Evolutionary conservation across 2,329 filamentous ascomycete genomes (phyloP).

Genomic region (Phyllosticta paracitricarpa): DNA sequence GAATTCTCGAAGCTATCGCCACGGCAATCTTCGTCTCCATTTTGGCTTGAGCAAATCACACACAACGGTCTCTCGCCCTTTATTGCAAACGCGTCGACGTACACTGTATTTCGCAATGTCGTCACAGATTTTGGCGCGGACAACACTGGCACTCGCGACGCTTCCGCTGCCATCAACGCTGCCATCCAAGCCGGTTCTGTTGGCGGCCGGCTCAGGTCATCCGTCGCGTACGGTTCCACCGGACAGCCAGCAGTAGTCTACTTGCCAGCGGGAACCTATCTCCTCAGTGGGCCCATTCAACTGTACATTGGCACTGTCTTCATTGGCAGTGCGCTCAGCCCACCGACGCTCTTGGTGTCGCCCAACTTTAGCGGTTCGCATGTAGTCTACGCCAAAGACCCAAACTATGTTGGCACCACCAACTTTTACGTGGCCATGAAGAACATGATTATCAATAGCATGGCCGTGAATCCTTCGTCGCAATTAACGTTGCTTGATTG

Average conservation of each 20-base stretch:
- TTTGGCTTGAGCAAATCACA: conserved; percentile 2
- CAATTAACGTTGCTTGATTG: conserved; percentile 18
- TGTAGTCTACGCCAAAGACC: conserved; percentile 16
- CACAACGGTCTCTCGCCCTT: conserved; percentile 10
- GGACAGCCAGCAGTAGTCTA: conserved; percentile 19
- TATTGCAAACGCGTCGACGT: conserved; percentile 10
- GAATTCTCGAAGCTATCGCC: background rate
- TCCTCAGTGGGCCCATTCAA: conserved; percentile 15
- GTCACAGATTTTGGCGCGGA: conserved; percentile 26
- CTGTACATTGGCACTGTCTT: conserved; percentile 12
- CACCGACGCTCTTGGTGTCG: conserved; percentile 1
- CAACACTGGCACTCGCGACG: conserved; percentile 22
- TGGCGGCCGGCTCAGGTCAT: background rate
- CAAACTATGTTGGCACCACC: conserved; percentile 11
- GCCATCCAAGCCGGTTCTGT: conserved; percentile 2
- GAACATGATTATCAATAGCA: conserved; percentile 21
- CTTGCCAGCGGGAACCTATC: conserved; percentile 19
- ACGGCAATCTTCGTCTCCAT: background rate
- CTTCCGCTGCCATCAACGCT: conserved; percentile 14
- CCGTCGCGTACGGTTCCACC: conserved; percentile 13
- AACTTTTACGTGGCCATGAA: conserved; percentile 21
- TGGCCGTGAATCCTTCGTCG: conserved; percentile 11
- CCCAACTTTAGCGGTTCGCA: background rate
- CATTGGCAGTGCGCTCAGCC: conserved; percentile 3
- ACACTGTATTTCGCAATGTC: conserved; percentile 28